A percentile compares a stretch with the other conserved stretches of the same genome.
These are phyloP conservation scores for Sclerotinia subarctica DNA, from an alignment of 2,329 filamentous ascomycete species.

Conservation along the genomic window DNA sequence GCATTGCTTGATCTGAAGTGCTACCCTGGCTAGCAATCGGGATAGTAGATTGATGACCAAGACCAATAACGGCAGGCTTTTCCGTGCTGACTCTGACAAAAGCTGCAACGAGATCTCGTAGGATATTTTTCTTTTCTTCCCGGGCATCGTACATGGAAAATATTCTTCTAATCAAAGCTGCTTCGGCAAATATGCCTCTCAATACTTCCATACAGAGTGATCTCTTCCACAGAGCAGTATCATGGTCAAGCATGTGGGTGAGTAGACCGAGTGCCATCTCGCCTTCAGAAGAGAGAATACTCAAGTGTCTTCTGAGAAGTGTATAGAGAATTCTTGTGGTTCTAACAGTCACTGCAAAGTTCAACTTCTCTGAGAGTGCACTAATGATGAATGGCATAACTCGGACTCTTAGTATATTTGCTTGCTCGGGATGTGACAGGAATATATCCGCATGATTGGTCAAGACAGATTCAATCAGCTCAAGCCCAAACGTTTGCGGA, in stretches of 20 bases:
- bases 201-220: conserved; percentile 90
- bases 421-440: conserved; percentile 72
- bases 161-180: conserved; percentile 72
- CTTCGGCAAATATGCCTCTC: conserved; percentile 78
- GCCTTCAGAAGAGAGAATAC: conserved; percentile 72
- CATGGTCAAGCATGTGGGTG: conserved; percentile 84
- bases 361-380: conserved; percentile 71
- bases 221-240: conserved; percentile 80
- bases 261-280: conserved; percentile 78
- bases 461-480: conserved; percentile 87
- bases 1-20: conserved; percentile 76
- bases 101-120: conserved; percentile 78
- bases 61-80: conserved; percentile 81
- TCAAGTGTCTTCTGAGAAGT: conserved; percentile 73
- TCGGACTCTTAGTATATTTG: conserved; percentile 69
- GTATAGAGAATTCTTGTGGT: conserved; percentile 80
- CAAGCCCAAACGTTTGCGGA: conserved; percentile 78
- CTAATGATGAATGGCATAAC: conserved; percentile 82
- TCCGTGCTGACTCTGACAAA: conserved; percentile 93
- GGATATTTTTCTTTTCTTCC: conserved; percentile 68
- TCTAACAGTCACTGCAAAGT: conserved; percentile 79
- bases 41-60: conserved; percentile 83
- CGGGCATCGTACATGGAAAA: conserved; percentile 76
- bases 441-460: conserved; percentile 83
- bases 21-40: conserved; percentile 61